Percentiles rank a stretch among this genome's conserved stretches.
Evolutionary conservation across 176 grass and related monocot genomes (phyloP).

Genomic region (Lolium perenne): DNA sequence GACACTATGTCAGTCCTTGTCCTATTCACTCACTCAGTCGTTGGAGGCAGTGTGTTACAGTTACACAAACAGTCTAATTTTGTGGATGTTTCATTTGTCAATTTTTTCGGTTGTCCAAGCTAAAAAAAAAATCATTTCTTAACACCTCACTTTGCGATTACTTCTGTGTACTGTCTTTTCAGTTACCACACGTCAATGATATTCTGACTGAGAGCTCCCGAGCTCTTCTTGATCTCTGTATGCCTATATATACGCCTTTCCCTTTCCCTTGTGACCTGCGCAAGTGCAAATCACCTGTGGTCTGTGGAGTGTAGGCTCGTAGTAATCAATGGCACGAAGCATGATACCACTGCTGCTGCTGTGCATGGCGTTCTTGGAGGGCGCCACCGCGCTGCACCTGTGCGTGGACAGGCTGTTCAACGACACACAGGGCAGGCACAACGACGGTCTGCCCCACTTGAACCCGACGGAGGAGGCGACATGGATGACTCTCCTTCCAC

Average conservation of each 20-base stretch:
- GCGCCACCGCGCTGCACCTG: constrained; percentile 43
- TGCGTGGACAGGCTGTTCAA: constrained; percentile 54
- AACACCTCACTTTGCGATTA: neutral
- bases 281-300: neutral
- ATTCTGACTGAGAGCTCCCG: neutral
- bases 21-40: neutral
- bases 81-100: neutral
- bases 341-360: neutral
- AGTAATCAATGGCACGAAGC: constrained; percentile 21
- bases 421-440: constrained; percentile 31
- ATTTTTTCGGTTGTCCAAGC: neutral
- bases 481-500: constrained; percentile 69
- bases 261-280: neutral
- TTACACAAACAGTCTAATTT: no score
- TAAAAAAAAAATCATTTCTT: neutral
- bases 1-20: neutral
- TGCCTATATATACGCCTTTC: neutral
- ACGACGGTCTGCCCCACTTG: constrained; percentile 59
- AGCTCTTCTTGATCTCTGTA: neutral
- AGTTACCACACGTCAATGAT: neutral
- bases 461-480: constrained; percentile 64
- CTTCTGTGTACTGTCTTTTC: neutral
- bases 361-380: constrained; percentile 24
- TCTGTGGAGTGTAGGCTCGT: neutral
- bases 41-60: neutral